These are phyloP conservation scores for Immersiporthe knoxdaviesiana DNA, from an alignment of 2,329 filamentous ascomycete genomes.

Conservation along the genomic window DNA sequence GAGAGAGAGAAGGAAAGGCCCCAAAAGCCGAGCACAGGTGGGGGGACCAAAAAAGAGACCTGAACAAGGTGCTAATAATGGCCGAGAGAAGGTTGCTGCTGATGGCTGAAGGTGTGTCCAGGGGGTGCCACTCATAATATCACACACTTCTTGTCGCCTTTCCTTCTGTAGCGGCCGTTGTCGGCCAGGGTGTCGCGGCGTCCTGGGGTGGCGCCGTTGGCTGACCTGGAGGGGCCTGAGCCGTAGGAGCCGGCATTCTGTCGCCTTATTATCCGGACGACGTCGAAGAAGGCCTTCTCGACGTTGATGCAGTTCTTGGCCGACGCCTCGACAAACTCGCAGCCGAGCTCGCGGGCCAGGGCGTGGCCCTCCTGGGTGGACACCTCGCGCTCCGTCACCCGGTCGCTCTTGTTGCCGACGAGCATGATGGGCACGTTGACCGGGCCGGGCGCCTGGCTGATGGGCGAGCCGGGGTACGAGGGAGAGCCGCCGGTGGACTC, in stretches of 20 bases:
- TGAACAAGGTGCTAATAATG: neutral
- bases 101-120: neutral
- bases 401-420: slow-evolving; percentile 97
- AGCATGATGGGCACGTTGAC: slow-evolving; percentile 92
- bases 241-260: slow-evolving; percentile 67
- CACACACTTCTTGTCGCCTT: slow-evolving; percentile 44
- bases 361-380: slow-evolving; percentile 95
- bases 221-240: slow-evolving; percentile 37
- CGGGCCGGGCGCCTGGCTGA: slow-evolving; percentile 61
- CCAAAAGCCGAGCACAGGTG: neutral
- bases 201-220: slow-evolving; percentile 38
- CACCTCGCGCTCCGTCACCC: slow-evolving; percentile 93
- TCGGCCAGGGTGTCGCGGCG: slow-evolving; percentile 34
- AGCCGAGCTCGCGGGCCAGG: slow-evolving; percentile 86
- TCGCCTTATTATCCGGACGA: slow-evolving; percentile 85
- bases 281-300: slow-evolving; percentile 97
- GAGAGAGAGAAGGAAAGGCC: too few species aligned
- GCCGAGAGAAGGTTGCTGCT: neutral
- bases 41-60: neutral
- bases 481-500: slow-evolving; percentile 81
- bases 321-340: slow-evolving; percentile 95
- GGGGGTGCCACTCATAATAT: slow-evolving; percentile 44
- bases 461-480: slow-evolving; percentile 75
- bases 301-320: slow-evolving; percentile 99
- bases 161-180: slow-evolving; percentile 37